Evolutionary conservation across 225 moss, liverwort and hornwort species (phyloP).

Genomic region (Polytrichum commune): DNA sequence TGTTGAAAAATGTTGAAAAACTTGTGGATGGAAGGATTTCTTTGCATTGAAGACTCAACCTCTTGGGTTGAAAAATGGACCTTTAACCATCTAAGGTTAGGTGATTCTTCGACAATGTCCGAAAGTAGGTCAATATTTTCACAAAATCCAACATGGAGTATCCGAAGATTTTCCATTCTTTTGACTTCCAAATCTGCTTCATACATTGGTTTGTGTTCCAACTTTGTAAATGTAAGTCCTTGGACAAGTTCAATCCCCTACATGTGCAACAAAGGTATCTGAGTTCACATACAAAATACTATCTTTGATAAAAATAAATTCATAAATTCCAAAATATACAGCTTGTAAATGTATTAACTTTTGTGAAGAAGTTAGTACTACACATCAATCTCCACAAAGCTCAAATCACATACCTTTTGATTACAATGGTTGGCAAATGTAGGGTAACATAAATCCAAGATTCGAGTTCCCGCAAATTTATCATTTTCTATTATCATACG

Average conservation of each 20-base stretch:
- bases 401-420: background rate
- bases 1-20: background rate
- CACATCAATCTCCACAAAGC: background rate
- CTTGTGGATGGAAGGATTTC: background rate
- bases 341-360: too few relatives aligned
- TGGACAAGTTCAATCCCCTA: background rate
- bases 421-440: background rate
- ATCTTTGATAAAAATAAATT: background rate
- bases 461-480: background rate
- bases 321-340: too few relatives aligned
- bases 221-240: background rate
- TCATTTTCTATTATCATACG: background rate
- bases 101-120: background rate
- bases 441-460: background rate
- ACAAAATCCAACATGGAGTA: background rate
- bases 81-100: background rate
- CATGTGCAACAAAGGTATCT: background rate
- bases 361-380: background rate
- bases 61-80: background rate
- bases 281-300: accelerated
- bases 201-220: background rate
- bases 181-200: background rate
- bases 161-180: background rate
- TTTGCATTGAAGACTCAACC: background rate
- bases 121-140: background rate